Base-by-base conservation (phyloP, 106 monocot genomes). In the Allium fistulosum region DNA sequence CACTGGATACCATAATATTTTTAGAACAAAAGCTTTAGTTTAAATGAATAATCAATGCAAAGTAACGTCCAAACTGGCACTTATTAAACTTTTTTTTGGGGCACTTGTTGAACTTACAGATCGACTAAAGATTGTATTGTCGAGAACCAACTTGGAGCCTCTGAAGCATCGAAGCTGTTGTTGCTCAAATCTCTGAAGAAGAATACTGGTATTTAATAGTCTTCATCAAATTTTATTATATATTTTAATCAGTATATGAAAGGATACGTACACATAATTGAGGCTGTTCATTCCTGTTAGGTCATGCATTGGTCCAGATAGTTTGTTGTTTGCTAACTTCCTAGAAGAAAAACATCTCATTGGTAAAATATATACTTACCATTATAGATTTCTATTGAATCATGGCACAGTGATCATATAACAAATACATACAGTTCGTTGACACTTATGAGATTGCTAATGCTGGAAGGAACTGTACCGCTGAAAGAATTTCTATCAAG, bases 121-220 rank as follows among this genome's bases (percentile, higher is more conserved):
- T 80, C 61, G 11, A 69, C 74, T 7, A 97, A 71, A 15, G 83
- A 77, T 66, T 57, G 50, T 28, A 97, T 48, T 10, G 69, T 77
- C 11, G 80, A 75, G 67, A 97, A 77, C 92, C 92, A 92, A 14
- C 28, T 17, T 48, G 96, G 96, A 74, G 72, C 86, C 72, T 72
- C 70, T 52, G 76, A 75, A 12, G 62, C 17, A 48, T 63, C 71
- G 71, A 96, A 96, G 17, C 37, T 73, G 66, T 96, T 96, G 80
- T 96, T 96, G 76, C 96, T 96, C 62, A 96, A 77, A 71, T 96
- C 92, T 75, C 96, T 96, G 70, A n/a, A 5, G 3, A 58, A 0
- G 37, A 56, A 27, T 46, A 8, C 62, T 11, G 52, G 15, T 11
- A 59, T 53, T 51, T 5, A 13, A 51, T 45, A 48, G 11, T 71